These are phyloP conservation scores for Lachnellula willkommii DNA, from an alignment of 2,329 filamentous ascomycete genomes.

Conservation along the genomic window DNA sequence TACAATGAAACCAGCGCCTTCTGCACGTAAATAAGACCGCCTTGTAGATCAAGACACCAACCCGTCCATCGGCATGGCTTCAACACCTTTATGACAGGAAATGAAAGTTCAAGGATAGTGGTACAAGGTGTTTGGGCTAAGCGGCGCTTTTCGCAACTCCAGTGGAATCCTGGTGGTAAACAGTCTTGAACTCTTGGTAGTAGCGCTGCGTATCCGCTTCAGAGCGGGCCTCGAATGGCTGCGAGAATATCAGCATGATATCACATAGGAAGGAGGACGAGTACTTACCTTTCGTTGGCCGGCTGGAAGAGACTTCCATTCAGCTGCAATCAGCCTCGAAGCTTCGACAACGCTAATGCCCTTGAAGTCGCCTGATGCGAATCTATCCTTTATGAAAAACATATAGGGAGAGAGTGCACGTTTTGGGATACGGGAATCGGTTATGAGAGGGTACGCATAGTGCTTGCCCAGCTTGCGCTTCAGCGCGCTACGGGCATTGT, in stretches of 20 bases:
- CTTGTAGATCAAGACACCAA: neutral
- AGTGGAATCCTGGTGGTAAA: conserved; percentile 21
- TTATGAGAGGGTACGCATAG: conserved; percentile 33
- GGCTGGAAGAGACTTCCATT: conserved; percentile 44
- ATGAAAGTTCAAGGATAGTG: neutral
- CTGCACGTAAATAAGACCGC: neutral
- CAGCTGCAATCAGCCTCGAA: conserved; percentile 36
- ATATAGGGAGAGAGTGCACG: conserved; percentile 34
- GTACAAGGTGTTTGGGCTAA: conserved; percentile 1
- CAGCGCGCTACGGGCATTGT: conserved; percentile 45
- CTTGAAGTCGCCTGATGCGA: conserved; percentile 44
- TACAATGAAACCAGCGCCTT: neutral
- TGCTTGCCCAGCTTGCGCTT: conserved; percentile 14
- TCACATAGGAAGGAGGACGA: neutral
- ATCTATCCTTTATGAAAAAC: conserved; percentile 42
- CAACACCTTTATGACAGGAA: neutral
- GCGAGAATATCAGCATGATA: neutral
- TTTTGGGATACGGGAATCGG: conserved; percentile 51
- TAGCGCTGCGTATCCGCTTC: conserved; percentile 27
- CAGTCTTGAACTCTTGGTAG: conserved; percentile 27
- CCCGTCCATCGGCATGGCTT: neutral
- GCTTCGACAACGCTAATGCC: conserved; percentile 38
- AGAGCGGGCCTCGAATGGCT: conserved; percentile 29
- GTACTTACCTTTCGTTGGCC: conserved; percentile 40
- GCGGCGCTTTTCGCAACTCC: neutral